Evolutionary conservation across 306 rosid genomes (phyloP).

Genomic region (Medicago lupulina): DNA sequence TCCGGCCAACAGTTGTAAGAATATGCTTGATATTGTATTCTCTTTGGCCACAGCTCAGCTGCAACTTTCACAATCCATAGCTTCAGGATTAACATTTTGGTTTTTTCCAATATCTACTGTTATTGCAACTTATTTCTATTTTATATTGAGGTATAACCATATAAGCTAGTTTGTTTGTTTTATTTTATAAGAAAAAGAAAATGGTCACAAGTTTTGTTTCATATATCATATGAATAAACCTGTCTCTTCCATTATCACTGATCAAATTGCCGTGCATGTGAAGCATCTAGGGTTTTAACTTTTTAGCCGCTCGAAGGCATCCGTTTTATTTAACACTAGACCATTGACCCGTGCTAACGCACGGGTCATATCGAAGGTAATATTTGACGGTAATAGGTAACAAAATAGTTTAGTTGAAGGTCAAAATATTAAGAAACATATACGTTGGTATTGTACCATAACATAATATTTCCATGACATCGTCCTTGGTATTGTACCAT

Average conservation of each 20-base stretch:
- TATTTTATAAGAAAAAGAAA: slow-evolving; percentile 7
- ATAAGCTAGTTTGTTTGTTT: slow-evolving; percentile 7
- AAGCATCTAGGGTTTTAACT: not conserved
- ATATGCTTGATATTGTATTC: slow-evolving; percentile 26
- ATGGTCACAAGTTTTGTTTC: not conserved
- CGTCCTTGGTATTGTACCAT: too few relatives aligned
- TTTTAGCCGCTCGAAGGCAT: slow-evolving; percentile 9
- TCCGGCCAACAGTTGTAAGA: slow-evolving; percentile 1
- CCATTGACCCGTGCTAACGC: too few relatives aligned
- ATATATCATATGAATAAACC: slow-evolving; percentile 18
- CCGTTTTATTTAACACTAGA: slow-evolving; percentile 5
- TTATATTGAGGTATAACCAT: not conserved
- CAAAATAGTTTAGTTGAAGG: too few relatives aligned
- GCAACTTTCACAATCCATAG: slow-evolving; percentile 21
- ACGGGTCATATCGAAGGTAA: too few relatives aligned
- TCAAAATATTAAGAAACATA: too few relatives aligned
- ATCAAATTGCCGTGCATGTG: slow-evolving; percentile 8
- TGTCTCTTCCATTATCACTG: slow-evolving; percentile 32
- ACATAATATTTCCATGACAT: too few relatives aligned
- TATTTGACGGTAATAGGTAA: too few relatives aligned
- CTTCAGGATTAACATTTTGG: slow-evolving; percentile 17
- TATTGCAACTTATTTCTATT: slow-evolving; percentile 13
- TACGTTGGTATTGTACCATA: too few relatives aligned
- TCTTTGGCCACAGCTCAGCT: slow-evolving; percentile 27
- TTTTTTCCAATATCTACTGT: slow-evolving; percentile 31